phyloP scores from a whole-genome alignment of 139 green algal genomes.

The Chlamydomonas sp. region DNA sequence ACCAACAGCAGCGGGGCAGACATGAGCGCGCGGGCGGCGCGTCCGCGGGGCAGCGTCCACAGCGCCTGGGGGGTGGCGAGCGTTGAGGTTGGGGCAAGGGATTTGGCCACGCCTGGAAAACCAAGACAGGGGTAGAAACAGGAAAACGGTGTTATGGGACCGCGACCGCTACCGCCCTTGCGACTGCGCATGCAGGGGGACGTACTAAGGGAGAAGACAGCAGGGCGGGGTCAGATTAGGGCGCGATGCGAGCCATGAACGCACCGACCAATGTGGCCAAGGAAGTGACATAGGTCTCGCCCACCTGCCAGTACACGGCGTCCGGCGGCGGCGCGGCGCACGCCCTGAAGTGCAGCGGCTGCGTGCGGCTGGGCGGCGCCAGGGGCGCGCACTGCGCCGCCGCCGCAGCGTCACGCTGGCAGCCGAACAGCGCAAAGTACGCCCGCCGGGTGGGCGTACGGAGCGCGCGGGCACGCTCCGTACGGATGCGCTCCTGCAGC shows the following conservation, averaged over 20 bases:
- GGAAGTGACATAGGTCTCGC: too few relatives aligned
- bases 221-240: too few relatives aligned
- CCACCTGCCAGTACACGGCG: slow-evolving; percentile 13
- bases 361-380: slow-evolving; percentile 12
- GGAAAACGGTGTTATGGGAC: too few relatives aligned
- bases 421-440: slow-evolving; percentile 31
- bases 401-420: slow-evolving; percentile 17
- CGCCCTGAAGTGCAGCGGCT: slow-evolving; percentile 34
- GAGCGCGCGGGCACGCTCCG: slow-evolving; percentile 6
- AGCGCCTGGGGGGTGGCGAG: too few relatives aligned
- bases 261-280: too few relatives aligned
- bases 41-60: slow-evolving; percentile 24
- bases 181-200: too few relatives aligned
- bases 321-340: slow-evolving; percentile 29
- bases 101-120: too few relatives aligned
- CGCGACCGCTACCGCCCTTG: too few relatives aligned
- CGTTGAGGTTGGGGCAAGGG: too few relatives aligned
- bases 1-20: slow-evolving; percentile 12
- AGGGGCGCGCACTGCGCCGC: slow-evolving; percentile 28
- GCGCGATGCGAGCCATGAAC: too few relatives aligned
- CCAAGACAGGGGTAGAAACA: too few relatives aligned
- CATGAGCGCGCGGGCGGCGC: slow-evolving; percentile 17
- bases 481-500: slow-evolving; percentile 22
- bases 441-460: not conserved
- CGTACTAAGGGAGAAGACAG: too few relatives aligned